Percentiles rank a stretch among this genome's conserved stretches.
Evolutionary conservation across 108 stramenopile genomes (phyloP).

Genomic region (Ochromonas danica): DNA sequence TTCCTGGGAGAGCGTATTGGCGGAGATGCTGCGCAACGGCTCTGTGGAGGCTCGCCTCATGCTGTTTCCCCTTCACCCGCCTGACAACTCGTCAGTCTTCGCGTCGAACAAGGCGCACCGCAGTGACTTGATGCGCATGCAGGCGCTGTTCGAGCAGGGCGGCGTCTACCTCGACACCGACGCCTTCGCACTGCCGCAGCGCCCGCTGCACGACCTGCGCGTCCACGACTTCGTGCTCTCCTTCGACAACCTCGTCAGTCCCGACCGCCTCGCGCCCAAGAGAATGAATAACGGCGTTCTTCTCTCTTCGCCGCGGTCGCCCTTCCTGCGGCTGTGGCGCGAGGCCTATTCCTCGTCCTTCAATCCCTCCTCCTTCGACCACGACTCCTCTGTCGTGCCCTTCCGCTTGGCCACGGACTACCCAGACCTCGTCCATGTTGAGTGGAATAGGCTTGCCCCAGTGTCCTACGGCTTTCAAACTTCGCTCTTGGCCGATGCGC

Average conservation of each 20-base stretch:
- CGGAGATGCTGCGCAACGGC: not conserved
- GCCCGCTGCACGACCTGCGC: not conserved
- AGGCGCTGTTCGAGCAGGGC: not conserved
- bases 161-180: conserved; percentile 11
- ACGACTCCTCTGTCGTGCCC: conserved; percentile 5
- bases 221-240: not conserved
- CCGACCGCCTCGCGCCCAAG: not conserved
- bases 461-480: conserved; percentile 24
- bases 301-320: not conserved
- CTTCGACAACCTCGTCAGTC: conserved; percentile 13
- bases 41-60: not conserved
- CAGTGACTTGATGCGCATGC: conserved; percentile 10
- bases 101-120: conserved; percentile 20
- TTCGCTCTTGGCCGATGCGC: not conserved
- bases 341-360: not conserved
- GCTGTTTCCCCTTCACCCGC: not conserved
- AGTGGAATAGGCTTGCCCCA: not conserved
- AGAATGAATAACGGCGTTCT: conserved; percentile 4
- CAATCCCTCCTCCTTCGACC: conserved; percentile 5
- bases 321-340: not conserved
- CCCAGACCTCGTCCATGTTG: conserved; percentile 1
- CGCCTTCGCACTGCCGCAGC: not conserved
- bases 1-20: not conserved
- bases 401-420: conserved; percentile 3
- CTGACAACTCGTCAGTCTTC: not conserved